phyloP scores from a whole-genome alignment of 768 basidiomycete species.

The Antrodiella citrinella region DNA sequence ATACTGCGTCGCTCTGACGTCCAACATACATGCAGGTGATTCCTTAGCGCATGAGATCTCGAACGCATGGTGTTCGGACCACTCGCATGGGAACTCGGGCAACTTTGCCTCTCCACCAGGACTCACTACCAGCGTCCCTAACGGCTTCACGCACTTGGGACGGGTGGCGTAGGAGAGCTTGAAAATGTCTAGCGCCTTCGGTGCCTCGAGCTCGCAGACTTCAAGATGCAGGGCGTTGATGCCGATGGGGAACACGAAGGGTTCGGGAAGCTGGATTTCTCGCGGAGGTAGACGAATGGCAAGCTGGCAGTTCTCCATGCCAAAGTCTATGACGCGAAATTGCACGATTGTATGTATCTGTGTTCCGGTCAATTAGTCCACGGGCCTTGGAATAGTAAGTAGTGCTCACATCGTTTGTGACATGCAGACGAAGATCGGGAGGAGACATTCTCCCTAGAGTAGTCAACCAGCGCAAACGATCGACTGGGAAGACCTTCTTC shows the following conservation, averaged over 20 bases:
- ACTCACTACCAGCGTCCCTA: constrained; percentile 11
- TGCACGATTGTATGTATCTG: constrained; percentile 18
- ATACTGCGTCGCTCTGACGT: constrained; percentile 20
- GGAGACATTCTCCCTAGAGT: constrained; percentile 15
- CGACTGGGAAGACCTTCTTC: constrained; percentile 13
- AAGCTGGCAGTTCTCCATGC: constrained; percentile 21
- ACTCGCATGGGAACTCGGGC: constrained; percentile 17
- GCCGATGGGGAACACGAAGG: constrained; percentile 8
- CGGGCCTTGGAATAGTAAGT: neutral
- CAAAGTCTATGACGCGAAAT: constrained; percentile 20
- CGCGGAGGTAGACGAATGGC: constrained; percentile 15
- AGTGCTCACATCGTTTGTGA: constrained; percentile 10
- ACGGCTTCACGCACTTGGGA: constrained; percentile 6
- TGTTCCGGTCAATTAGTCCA: neutral
- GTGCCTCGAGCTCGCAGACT: constrained; percentile 14
- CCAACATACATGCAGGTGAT: constrained; percentile 15
- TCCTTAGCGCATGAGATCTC: constrained; percentile 12
- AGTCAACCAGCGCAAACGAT: constrained; percentile 13
- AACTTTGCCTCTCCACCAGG: constrained; percentile 13
- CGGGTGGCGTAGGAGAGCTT: constrained; percentile 14
- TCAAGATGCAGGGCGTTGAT: constrained; percentile 4
- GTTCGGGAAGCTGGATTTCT: constrained; percentile 10
- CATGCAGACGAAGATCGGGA: constrained; percentile 16
- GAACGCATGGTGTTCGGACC: constrained; percentile 16
- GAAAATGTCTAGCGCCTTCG: constrained; percentile 11